Evolutionary conservation across 2,329 filamentous ascomycete genomes (phyloP), one percentile per base, ranked within the genome.

Genomic region (Cordyceps javanica): DNA sequence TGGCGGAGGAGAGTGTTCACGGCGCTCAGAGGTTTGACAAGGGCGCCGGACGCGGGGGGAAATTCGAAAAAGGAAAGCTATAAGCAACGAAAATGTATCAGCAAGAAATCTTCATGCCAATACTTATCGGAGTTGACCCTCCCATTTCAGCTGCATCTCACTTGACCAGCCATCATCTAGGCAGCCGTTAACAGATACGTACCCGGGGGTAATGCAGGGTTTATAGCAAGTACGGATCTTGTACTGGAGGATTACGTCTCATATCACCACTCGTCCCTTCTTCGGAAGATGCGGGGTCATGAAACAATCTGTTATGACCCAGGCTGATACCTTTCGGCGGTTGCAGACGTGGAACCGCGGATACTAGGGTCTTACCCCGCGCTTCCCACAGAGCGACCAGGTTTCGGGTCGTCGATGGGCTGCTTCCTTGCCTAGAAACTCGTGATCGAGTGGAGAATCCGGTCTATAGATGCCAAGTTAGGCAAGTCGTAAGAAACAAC

Each of bases 1-100:
- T 82, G n/a, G 61, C 62, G 16, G 63, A 61, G 14, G 78, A 82
- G 65, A 74, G 75, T 44, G 63, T 77, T 1, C 48, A 55, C 5
- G 65, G 65, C 0, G 65, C 65, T 0, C 46, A 56, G 1, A 60
- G 42, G 36, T 64, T 64, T 53, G 54, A 49, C 34, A 53, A 57
- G 26, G 58, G 58, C 8, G 54, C 34, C 0, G 58, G 58, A 2
- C 53, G 58, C 2, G 57, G 57, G 16, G 57, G 57, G 3, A 45
- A 52, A n/a, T 59, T 59, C 26, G 52, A 55, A 2, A 49, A 54
- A 23, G 39, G n/a, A 4, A 59, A 56, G 25, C 25, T 59, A 5
- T 59, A 55, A 23, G 5, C 10, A 2, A n/a, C 8, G 4, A 6
- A 28, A 13, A 2, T 28, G 10, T 8, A 19, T 10, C 9, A 39